Base-by-base conservation (phyloP, 805 yeast species). In the Priceomyces fermenticarens region DNA sequence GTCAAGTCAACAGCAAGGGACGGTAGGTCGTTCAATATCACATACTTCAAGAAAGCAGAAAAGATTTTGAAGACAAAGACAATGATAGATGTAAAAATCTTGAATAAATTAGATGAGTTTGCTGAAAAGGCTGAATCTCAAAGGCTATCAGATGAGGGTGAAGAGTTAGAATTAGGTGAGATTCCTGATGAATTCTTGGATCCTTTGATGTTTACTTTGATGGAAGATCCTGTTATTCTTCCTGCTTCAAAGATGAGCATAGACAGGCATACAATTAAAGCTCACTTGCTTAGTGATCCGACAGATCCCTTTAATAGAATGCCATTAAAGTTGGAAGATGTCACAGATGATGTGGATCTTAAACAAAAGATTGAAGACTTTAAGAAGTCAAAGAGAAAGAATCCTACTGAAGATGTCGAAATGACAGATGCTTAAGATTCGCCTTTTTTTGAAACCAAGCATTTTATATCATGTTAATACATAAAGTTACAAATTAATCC, bases 221-320 rank as follows among this genome's bases (percentile, higher is more conserved):
- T 93, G 99, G 85, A 82, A 51, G 95, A 93, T 59, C 99, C 99
- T 0, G 99, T 93, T 3, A 83, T 77, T n/a, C 73, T 93, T 52
- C 99, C 99, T 7, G 73, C 86, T 7, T 88, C 97, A 0, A 84
- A 80, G 48, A 79, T 90, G 13, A 80, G 82, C 36, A 88, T 93
- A 52, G 99, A 93, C 60, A 73, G 95, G 57, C 77, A 93, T 29
- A 93, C 97, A 2, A 86, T 93, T 53, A 91, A 89, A 58, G 87
- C 96, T 3, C 99, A 93, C 70, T 70, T 93, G 44, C 75, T 93
- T 60, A 88, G 91, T 67, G 98, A 93, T 65, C 80, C 96, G 1
- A 93, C 96, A 0, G 99, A 93, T 68, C 99, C 99, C 13, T 93
- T 93, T 69, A 93, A 91, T 63, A 81, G 99, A 64, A 75, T 81